Conservation (phyloP, 306 rosid genomes). For the Cicer bijugum region DNA sequence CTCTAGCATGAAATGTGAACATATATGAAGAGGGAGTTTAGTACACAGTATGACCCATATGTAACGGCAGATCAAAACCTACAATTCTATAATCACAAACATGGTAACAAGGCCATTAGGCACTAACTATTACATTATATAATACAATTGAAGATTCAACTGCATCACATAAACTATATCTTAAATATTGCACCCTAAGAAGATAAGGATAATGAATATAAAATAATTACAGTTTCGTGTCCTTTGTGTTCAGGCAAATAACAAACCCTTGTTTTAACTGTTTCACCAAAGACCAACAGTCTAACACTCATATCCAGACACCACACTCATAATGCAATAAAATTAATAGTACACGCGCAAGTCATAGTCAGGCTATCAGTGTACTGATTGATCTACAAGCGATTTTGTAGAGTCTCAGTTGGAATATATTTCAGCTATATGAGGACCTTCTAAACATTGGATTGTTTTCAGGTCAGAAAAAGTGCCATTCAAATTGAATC, state of each 20-base stretch:
- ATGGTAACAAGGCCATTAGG: constrained; percentile 17
- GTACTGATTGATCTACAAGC: constrained; percentile 8
- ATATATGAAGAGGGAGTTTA: constrained; percentile 13
- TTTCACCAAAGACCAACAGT: neutral
- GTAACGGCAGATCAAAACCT: constrained; percentile 13
- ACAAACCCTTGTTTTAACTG: no score
- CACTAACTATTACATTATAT: neutral
- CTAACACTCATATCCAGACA: constrained; percentile 20
- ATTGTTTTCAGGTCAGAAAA: constrained; percentile 19
- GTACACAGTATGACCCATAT: neutral
- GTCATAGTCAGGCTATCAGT: neutral
- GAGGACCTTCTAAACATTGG: neutral
- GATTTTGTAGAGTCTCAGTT: neutral
- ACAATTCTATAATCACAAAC: constrained; percentile 3
- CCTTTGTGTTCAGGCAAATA: no score
- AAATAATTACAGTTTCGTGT: neutral
- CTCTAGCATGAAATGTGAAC: constrained; percentile 10
- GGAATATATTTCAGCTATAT: neutral
- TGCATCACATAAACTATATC: neutral
- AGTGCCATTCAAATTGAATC: neutral
- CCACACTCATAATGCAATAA: constrained; percentile 16
- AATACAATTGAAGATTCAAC: neutral
- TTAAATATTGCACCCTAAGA: constrained; percentile 5
- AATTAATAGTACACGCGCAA: neutral
- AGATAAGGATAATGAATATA: constrained; percentile 13